These are phyloP conservation scores for Xerocomellus dryophilus DNA, from an alignment of 768 basidiomycete genomes.

Conservation along the genomic window DNA sequence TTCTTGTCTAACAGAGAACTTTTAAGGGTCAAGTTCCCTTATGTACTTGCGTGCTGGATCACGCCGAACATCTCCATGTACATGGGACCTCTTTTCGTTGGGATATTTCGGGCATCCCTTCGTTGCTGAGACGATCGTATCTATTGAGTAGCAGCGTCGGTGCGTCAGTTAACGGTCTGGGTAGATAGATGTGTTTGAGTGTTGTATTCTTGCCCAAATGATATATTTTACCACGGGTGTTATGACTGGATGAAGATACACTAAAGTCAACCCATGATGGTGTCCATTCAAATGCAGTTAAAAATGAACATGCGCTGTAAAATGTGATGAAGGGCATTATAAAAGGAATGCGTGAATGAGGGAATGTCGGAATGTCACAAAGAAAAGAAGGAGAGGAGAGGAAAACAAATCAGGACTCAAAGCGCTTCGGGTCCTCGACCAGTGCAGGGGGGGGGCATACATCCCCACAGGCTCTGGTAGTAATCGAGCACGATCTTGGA, in stretches of 20 bases:
- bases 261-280: not conserved
- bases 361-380: not conserved
- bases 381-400: not conserved
- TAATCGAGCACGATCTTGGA: slow-evolving; percentile 9
- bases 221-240: not conserved
- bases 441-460: slow-evolving; percentile 10
- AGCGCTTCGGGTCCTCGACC: not conserved
- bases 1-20: slow-evolving; percentile 20
- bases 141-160: too few relatives aligned
- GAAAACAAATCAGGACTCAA: slow-evolving; percentile 1
- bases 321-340: not conserved
- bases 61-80: not conserved
- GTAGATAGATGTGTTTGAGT: not conserved
- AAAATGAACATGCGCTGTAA: not conserved
- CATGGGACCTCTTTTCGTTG: not conserved
- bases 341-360: not conserved
- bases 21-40: slow-evolving; percentile 1
- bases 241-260: not conserved
- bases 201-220: slow-evolving; percentile 2
- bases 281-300: not conserved
- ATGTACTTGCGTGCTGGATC: slow-evolving; percentile 4
- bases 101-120: not conserved
- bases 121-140: not conserved
- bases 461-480: slow-evolving; percentile 30
- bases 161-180: not conserved